phyloP scores from a whole-genome alignment of 352 stramenopile species.

The Hyaloperonospora brassicae region DNA sequence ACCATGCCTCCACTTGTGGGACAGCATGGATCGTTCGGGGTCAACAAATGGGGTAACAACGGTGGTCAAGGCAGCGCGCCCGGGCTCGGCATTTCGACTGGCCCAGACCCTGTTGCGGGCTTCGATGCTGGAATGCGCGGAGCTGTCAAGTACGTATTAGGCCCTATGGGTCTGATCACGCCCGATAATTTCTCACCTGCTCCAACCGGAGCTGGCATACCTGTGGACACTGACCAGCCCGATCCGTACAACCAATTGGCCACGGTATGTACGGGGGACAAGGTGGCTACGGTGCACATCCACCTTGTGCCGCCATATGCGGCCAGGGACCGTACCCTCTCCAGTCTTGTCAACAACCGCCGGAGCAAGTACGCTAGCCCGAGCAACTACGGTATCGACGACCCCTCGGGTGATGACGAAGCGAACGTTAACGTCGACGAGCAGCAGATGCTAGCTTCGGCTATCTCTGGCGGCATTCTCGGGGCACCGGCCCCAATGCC shows the following conservation, averaged over 20 bases:
- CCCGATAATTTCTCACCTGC: constrained; percentile 33
- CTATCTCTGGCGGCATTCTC: too few species aligned
- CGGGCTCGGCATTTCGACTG: constrained; percentile 22
- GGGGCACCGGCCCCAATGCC: too few species aligned
- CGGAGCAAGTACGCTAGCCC: too few species aligned
- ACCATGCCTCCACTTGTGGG: constrained; percentile 54
- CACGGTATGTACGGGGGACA: too few species aligned
- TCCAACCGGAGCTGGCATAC: constrained; percentile 12
- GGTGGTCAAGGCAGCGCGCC: constrained; percentile 24
- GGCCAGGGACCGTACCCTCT: too few species aligned
- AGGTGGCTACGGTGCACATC: too few species aligned
- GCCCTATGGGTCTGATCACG: constrained; percentile 64
- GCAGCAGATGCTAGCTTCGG: too few species aligned
- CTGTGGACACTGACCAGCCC: constrained; percentile 28
- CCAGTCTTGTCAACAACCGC: too few species aligned
- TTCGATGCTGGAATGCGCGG: constrained; percentile 39
- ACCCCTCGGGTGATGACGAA: too few species aligned
- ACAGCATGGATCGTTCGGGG: constrained; percentile 32
- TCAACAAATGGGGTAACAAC: constrained; percentile 54
- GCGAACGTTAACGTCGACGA: too few species aligned
- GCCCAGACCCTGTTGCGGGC: constrained; percentile 31
- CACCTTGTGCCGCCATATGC: too few species aligned
- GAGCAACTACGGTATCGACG: too few species aligned
- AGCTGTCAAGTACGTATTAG: constrained; percentile 80
- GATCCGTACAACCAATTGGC: constrained; percentile 37